Evolutionary conservation across 768 basidiomycete species (phyloP).

Genomic region (Suillus subaureus): DNA sequence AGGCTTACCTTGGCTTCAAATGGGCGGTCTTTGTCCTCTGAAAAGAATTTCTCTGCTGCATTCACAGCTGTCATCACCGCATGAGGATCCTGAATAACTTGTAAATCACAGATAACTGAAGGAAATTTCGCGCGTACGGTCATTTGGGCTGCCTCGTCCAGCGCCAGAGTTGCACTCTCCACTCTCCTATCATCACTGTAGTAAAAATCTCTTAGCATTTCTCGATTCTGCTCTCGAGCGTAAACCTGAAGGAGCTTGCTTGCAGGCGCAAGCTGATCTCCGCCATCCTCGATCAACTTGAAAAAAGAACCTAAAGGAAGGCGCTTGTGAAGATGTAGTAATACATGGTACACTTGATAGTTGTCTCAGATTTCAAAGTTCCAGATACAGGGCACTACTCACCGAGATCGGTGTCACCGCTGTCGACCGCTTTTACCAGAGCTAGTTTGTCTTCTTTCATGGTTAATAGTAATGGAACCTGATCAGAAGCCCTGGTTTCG

Average conservation of each 20-base stretch:
- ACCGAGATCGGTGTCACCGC: constrained; percentile 96
- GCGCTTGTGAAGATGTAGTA: constrained; percentile 83
- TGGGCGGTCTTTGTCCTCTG: constrained; percentile 86
- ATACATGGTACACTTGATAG: constrained; percentile 83
- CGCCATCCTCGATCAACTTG: constrained; percentile 90
- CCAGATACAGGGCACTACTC: constrained; percentile 20
- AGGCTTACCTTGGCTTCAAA: constrained; percentile 88
- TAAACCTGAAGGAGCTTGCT: constrained; percentile 86
- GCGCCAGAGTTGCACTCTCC: constrained; percentile 86
- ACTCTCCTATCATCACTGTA: constrained; percentile 96
- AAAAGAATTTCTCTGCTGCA: constrained; percentile 89
- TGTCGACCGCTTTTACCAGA: constrained; percentile 86
- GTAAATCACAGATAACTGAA: background rate
- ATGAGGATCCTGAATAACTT: constrained; percentile 60
- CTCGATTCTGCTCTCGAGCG: constrained; percentile 85
- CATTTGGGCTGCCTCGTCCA: constrained; percentile 79
- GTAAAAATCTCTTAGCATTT: constrained; percentile 94
- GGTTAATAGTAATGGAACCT: constrained; percentile 86
- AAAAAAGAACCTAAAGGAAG: constrained; percentile 91
- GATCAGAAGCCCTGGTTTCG: constrained; percentile 85
- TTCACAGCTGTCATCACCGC: constrained; percentile 74
- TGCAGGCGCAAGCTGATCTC: constrained; percentile 71
- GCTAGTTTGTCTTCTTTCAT: constrained; percentile 96
- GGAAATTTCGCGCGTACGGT: constrained; percentile 44
- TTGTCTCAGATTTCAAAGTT: constrained; percentile 5